A percentile compares a stretch with the other conserved stretches of the same genome.
phyloP scores from a whole-genome alignment of 495 filamentous ascomycete genomes.

The Bathelium albidoporum region DNA sequence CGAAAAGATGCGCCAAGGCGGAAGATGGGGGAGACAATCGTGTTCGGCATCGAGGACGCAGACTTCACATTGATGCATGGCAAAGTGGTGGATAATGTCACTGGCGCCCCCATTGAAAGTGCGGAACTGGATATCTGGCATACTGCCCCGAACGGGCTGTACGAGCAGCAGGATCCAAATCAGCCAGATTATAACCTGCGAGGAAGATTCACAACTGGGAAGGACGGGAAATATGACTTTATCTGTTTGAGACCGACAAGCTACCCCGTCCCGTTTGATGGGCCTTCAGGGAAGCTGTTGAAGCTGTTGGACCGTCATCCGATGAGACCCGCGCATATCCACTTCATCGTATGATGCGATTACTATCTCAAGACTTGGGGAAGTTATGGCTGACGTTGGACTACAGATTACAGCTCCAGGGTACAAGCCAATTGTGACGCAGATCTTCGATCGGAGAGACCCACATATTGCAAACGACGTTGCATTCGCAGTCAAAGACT shows the following conservation, averaged over 20 bases:
- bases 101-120: slow-evolving; percentile 48
- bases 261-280: slow-evolving; percentile 65
- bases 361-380: too few species aligned
- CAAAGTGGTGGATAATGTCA: slow-evolving; percentile 45
- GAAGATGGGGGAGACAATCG: slow-evolving; percentile 54
- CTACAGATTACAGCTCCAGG: slow-evolving; percentile 33
- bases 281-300: slow-evolving; percentile 43
- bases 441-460: slow-evolving; percentile 61
- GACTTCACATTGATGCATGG: slow-evolving; percentile 56
- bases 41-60: slow-evolving; percentile 37
- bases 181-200: slow-evolving; percentile 67
- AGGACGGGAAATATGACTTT: slow-evolving; percentile 53
- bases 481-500: slow-evolving; percentile 72
- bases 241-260: slow-evolving; percentile 58
- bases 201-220: slow-evolving; percentile 58
- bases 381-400: neutral
- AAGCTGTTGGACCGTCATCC: slow-evolving; percentile 59
- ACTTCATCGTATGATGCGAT: slow-evolving; percentile 54
- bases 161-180: slow-evolving; percentile 65
- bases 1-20: slow-evolving; percentile 54
- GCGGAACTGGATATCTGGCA: slow-evolving; percentile 71
- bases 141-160: slow-evolving; percentile 64
- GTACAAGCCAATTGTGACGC: slow-evolving; percentile 56
- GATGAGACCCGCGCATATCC: slow-evolving; percentile 77
- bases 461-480: slow-evolving; percentile 54